Evolutionary conservation across 768 basidiomycete species (phyloP).

Genomic region (Crucibulum laeve): DNA sequence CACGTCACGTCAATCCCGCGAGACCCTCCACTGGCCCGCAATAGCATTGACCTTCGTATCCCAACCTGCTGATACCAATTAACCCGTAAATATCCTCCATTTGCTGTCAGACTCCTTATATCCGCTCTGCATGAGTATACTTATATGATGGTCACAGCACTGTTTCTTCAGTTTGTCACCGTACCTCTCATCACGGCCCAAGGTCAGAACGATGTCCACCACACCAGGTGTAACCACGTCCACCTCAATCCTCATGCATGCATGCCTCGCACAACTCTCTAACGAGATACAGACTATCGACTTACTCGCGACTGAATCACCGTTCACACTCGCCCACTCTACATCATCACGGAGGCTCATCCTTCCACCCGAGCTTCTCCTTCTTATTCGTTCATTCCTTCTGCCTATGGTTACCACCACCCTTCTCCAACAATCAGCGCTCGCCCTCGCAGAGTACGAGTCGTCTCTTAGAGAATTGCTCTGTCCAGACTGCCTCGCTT

Average conservation of each 20-base stretch:
- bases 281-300: slow-evolving; percentile 41
- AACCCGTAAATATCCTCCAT: not conserved
- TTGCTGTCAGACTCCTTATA: slow-evolving; percentile 1
- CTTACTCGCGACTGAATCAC: slow-evolving; percentile 22
- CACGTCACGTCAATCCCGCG: slow-evolving; percentile 33
- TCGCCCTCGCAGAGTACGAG: slow-evolving; percentile 38
- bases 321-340: slow-evolving; percentile 6
- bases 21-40: slow-evolving; percentile 6
- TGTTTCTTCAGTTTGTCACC: slow-evolving; percentile 6
- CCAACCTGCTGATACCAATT: not conserved
- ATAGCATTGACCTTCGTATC: slow-evolving; percentile 3
- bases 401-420: slow-evolving; percentile 35
- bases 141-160: slow-evolving; percentile 4
- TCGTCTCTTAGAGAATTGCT: slow-evolving; percentile 33
- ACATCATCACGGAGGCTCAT: slow-evolving; percentile 9
- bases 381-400: slow-evolving; percentile 45
- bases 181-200: slow-evolving; percentile 7
- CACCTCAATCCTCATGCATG: slow-evolving; percentile 44
- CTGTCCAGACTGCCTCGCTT: slow-evolving; percentile 45
- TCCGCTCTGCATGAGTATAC: not conserved
- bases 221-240: slow-evolving; percentile 27
- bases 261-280: slow-evolving; percentile 45
- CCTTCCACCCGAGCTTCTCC: slow-evolving; percentile 50
- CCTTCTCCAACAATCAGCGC: slow-evolving; percentile 36
- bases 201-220: slow-evolving; percentile 11